Conservation (phyloP, 2,329 filamentous ascomycete genomes). For the Hypoxylon sp. region DNA sequence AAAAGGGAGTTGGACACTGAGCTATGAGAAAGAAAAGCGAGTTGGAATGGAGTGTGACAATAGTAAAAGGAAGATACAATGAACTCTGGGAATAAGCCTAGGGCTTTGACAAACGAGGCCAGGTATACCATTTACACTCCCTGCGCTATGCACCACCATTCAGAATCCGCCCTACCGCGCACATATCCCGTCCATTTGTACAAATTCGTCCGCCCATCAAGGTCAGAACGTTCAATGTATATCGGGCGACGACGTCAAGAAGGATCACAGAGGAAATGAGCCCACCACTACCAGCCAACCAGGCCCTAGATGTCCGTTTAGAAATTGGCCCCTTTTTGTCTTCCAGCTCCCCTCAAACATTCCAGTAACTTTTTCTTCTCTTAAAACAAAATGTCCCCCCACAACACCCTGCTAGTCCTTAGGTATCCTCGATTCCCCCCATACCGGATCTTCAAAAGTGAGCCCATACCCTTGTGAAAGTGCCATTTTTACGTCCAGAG, state of each 20-base stretch:
- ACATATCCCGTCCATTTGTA: constrained; percentile 55
- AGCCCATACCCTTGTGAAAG: constrained; percentile 57
- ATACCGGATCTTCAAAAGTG: constrained; percentile 62
- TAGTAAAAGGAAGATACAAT: constrained; percentile 49
- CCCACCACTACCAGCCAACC: constrained; percentile 47
- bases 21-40: constrained; percentile 32
- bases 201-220: constrained; percentile 52
- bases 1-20: constrained; percentile 21
- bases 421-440: constrained; percentile 54
- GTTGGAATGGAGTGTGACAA: constrained; percentile 44
- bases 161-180: constrained; percentile 51
- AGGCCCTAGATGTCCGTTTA: constrained; percentile 47
- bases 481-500: constrained; percentile 58
- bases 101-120: constrained; percentile 52
- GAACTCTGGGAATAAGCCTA: constrained; percentile 48
- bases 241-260: constrained; percentile 50
- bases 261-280: constrained; percentile 45
- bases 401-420: constrained; percentile 52
- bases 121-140: constrained; percentile 56
- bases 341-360: constrained; percentile 58
- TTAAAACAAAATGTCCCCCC: constrained; percentile 42
- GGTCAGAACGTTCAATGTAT: constrained; percentile 52
- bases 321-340: constrained; percentile 53
- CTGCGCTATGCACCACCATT: constrained; percentile 56
- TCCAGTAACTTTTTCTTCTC: constrained; percentile 50